These are phyloP conservation scores for Cavenderia fasciculata DNA, from an alignment of 78 protist species.

Conservation along the genomic window DNA sequence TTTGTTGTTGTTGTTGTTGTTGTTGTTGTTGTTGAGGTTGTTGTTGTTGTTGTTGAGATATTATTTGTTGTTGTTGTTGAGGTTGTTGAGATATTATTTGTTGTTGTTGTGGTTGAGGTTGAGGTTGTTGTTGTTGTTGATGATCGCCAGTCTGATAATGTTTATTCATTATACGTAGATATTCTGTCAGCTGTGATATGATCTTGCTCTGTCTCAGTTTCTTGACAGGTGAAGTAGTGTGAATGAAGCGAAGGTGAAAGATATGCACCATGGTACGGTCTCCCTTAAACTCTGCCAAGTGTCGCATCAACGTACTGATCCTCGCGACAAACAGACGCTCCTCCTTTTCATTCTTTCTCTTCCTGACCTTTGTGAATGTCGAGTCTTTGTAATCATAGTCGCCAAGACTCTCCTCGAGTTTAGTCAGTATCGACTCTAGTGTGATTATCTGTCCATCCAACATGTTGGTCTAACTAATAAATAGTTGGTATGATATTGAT, in stretches of 20 bases:
- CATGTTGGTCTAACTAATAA: too few species aligned
- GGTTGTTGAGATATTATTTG: background rate
- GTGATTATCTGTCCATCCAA: constrained; percentile 7
- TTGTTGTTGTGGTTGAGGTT: background rate
- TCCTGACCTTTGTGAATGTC: constrained; percentile 23
- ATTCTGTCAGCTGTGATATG: constrained; percentile 24
- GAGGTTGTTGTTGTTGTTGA: background rate
- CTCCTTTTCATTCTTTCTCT: constrained; percentile 68
- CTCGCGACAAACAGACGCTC: constrained; percentile 9
- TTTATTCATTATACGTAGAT: constrained; percentile 42
- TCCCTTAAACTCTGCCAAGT: constrained; percentile 44
- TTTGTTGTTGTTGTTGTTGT: background rate
- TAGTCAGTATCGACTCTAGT: constrained; percentile 17
- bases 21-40: background rate
- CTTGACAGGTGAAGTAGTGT: constrained; percentile 8
- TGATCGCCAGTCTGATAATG: background rate
- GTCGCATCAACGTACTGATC: constrained; percentile 5
- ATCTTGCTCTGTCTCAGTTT: constrained; percentile 15
- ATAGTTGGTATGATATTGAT: too few species aligned
- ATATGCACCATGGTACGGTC: constrained; percentile 73
- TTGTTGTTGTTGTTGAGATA: background rate
- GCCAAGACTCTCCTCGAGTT: constrained; percentile 30
- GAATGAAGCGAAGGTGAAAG: constrained; percentile 61
- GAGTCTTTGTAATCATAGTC: constrained; percentile 44
- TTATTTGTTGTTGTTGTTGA: background rate